These are phyloP conservation scores for Phytophthora pisi DNA, from an alignment of 352 stramenopile genomes.

Conservation along the genomic window DNA sequence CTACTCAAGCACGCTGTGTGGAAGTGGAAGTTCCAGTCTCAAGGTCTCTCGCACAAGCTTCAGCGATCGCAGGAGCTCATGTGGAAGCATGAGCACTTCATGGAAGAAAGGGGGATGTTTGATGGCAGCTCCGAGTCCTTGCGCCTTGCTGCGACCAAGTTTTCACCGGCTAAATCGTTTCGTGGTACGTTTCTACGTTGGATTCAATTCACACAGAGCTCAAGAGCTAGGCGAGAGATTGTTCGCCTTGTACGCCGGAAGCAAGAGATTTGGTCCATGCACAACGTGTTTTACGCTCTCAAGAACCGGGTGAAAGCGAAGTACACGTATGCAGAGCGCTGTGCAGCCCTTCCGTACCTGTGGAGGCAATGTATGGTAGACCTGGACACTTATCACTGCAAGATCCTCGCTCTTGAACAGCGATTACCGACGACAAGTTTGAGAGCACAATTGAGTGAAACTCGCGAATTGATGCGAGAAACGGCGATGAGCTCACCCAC, in stretches of 20 bases:
- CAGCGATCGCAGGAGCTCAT: slow-evolving; percentile 41
- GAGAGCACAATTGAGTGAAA: slow-evolving; percentile 30
- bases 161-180: slow-evolving; percentile 54
- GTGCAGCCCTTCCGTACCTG: slow-evolving; percentile 36
- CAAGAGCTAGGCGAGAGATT: slow-evolving; percentile 30
- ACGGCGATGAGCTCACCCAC: slow-evolving; percentile 58
- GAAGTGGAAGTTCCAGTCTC: slow-evolving; percentile 60
- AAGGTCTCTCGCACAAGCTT: slow-evolving; percentile 42
- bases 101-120: slow-evolving; percentile 36
- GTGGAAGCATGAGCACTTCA: slow-evolving; percentile 48
- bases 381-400: slow-evolving; percentile 57
- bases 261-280: slow-evolving; percentile 39
- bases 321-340: slow-evolving; percentile 47
- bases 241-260: slow-evolving; percentile 37
- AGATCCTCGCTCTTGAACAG: slow-evolving; percentile 43
- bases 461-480: slow-evolving; percentile 36
- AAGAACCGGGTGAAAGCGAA: slow-evolving; percentile 47
- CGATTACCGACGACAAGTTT: slow-evolving; percentile 40
- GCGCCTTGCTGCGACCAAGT: slow-evolving; percentile 43
- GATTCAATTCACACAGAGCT: slow-evolving; percentile 59
- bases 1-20: slow-evolving; percentile 52
- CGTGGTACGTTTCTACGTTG: slow-evolving; percentile 57
- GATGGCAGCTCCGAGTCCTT: slow-evolving; percentile 39
- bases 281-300: slow-evolving; percentile 49
- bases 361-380: slow-evolving; percentile 49